Evolutionary conservation across 495 filamentous ascomycete species (phyloP), one percentile per base, ranked within the genome.

Genomic region (Hypoxylon rickii): DNA sequence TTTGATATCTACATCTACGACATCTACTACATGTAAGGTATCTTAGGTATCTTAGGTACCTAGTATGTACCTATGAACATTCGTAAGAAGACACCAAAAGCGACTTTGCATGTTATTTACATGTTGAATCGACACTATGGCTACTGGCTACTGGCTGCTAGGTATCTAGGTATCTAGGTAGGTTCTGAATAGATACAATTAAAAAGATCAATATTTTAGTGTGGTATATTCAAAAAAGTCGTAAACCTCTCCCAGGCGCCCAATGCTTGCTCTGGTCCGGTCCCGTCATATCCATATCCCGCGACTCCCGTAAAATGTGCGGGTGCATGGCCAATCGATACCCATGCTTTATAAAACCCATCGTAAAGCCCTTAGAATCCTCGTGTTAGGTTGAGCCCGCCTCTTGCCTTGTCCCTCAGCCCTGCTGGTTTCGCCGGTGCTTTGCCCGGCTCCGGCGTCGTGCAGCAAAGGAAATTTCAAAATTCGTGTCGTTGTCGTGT

Each of bases 371-470:
- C 42, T 36, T 51, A 13, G 24, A 26, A n/a, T n/a, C n/a, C n/a
- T n/a, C n/a, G n/a, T n/a, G n/a, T 24, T 33, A 22, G 49, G 39
- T 17, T 31, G 49, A 49, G 39, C 20, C 29, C 38, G 22, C 39
- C 37, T 45, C 40, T 19, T 29, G 33, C 45, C 39, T 13, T 52
- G 36, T 11, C 33, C 46, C 45, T 18, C 46, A 3, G 21, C 21
- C 44, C 58, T 50, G 51, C 22, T 51, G 20, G 19, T 39, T 48
- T 37, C 26, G 32, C 52, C 51, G 36, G 29, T 47, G 44, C 29
- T 41, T 49, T 37, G 47, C 42, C 8, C 26, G 7, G 46, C 39
- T 52, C 58, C 52, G 17, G 29, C 39, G 32, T 51, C 53, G 49
- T 62, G 52, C 38, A 52, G 43, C 39, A 18, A 34, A 34, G n/a